Evolutionary conservation across 352 stramenopile species (phyloP), one percentile per base, ranked within the genome.

Genomic region (Phytophthora cajani): DNA sequence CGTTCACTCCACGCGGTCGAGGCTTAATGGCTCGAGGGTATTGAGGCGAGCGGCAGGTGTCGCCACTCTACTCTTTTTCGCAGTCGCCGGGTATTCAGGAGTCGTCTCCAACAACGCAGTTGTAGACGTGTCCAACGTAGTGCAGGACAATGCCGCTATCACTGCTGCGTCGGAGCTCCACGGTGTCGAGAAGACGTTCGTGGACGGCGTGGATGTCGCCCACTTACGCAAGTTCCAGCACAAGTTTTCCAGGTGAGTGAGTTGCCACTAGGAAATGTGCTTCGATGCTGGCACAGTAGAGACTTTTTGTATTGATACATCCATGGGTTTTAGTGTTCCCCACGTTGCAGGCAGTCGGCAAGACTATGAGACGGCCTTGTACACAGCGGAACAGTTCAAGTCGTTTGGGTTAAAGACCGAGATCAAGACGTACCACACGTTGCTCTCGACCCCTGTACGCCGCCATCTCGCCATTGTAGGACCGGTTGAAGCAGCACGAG

Each of bases 401-500:
- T 42, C 72, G 4, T 82, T 76, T 38, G 87, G 87, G 9, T 67
- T 94, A 5, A 72, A 87, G 14, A 75, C 82, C 11, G 69, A 82
- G 40, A 89, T 88, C 46, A 74, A 87, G 67, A 71, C 84, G 30
- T 82, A 94, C 32, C 65, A 90, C 56, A 84, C 81, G 16, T 60
- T 92, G 38, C 71, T 97, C 10, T 93, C 84, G 17, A 72, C 80
- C 11, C 89, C 89, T 0, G 52, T 84, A 3, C 65, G 67, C 12
- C 78, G 72, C 14, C 69, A 62, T 38, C 59, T 82, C 6, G 70
- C 80, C 10, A 82, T 87, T 33, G 61, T 89, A 10, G 68, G 59
- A 30, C 75, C 89, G 5, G 3, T 59, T 8, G 25, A 52, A n/a
- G 58, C 57, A 3, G 62, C 60, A 6, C 57, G 72, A 16, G 73